Conservation (phyloP, 306 rosid species). For the Medicago ruthenica region DNA sequence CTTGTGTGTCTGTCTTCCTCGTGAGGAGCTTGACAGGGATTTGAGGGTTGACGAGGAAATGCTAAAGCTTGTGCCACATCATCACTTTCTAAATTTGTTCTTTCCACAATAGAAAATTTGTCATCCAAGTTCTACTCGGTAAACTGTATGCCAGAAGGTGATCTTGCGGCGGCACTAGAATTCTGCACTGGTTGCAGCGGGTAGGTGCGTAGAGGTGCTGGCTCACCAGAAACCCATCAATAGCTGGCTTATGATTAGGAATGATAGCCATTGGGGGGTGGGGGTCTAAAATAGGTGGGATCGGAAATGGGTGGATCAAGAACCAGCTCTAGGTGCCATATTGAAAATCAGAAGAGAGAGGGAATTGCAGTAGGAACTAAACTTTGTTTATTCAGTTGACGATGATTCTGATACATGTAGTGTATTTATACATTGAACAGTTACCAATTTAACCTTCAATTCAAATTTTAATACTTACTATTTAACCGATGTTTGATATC, state of each 20-base stretch:
- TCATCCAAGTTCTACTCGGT: not conserved
- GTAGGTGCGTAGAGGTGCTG: not conserved
- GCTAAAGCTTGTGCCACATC: not conserved
- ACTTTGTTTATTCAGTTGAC: not conserved
- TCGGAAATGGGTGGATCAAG: not conserved
- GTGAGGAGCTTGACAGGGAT: not conserved
- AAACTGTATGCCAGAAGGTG: slow-evolving; percentile 1
- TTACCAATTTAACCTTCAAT: slow-evolving; percentile 3
- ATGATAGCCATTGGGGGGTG: not conserved
- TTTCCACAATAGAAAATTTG: not conserved
- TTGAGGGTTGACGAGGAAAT: not conserved
- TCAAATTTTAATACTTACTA: slow-evolving; percentile 9
- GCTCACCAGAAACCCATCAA: not conserved
- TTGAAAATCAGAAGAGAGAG: not conserved
- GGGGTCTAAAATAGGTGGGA: not conserved
- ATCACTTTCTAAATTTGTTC: not conserved
- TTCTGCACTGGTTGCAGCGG: not conserved
- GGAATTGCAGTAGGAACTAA: not conserved
- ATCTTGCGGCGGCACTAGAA: not conserved
- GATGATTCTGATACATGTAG: not conserved
- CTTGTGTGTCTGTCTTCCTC: not conserved
- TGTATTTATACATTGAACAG: slow-evolving; percentile 6
- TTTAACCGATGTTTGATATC: slow-evolving; percentile 23
- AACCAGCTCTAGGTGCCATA: not conserved
- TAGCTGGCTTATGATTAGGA: not conserved